Evolutionary conservation across 2,329 filamentous ascomycete species (phyloP).

Genomic region (Lithohypha guttulata): DNA sequence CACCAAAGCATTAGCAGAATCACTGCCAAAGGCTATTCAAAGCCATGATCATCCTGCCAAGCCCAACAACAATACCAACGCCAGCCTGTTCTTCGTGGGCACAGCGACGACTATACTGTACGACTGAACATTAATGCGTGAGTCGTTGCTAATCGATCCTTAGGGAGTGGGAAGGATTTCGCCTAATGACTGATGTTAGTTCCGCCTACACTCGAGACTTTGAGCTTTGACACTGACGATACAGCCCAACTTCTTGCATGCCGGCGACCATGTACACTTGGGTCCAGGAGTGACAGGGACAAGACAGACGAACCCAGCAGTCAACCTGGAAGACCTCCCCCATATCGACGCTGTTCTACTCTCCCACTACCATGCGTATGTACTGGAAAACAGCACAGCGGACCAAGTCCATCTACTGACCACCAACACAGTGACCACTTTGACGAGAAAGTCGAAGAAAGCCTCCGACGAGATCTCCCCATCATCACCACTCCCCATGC

Average conservation of each 20-base stretch:
- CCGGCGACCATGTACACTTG: constrained; percentile 55
- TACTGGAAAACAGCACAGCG: constrained; percentile 9
- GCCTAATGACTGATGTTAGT: constrained; percentile 31
- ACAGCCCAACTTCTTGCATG: constrained; percentile 52
- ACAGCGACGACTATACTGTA: constrained; percentile 32
- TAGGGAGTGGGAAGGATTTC: constrained; percentile 31
- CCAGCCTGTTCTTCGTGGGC: constrained; percentile 30
- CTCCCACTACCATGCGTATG: constrained; percentile 51
- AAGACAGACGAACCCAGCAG: constrained; percentile 47
- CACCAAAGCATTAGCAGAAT: constrained; percentile 21
- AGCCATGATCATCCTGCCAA: constrained; percentile 34
- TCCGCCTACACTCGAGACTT: not conserved
- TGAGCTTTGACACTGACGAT: constrained; percentile 22
- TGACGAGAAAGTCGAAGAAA: constrained; percentile 42
- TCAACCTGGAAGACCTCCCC: constrained; percentile 50
- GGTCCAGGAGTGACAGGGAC: constrained; percentile 50
- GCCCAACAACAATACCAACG: constrained; percentile 25
- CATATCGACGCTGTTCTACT: constrained; percentile 50
- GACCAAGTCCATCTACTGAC: constrained; percentile 3
- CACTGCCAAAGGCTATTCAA: constrained; percentile 35
- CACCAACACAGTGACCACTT: constrained; percentile 37
- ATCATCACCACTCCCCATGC: constrained; percentile 57
- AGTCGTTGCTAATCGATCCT: too few relatives aligned
- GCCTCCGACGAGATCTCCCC: constrained; percentile 43
- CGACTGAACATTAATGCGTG: not conserved